Evolutionary conservation across 805 yeast genomes (phyloP).

Genomic region (Hyphopichia homilentoma): DNA sequence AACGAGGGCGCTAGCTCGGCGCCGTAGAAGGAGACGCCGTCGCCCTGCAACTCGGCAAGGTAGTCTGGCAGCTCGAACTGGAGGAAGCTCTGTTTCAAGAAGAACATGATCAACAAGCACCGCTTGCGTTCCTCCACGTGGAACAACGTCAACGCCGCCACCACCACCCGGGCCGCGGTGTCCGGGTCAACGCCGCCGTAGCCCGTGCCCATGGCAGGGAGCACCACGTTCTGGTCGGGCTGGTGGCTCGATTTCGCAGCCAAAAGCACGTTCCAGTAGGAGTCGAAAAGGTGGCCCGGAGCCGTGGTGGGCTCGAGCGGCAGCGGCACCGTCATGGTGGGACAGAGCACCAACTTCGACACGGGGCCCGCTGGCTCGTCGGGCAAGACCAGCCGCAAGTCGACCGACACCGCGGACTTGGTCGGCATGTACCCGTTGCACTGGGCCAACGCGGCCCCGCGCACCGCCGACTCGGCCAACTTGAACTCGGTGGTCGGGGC

Average conservation of each 20-base stretch:
- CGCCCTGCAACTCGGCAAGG: background rate
- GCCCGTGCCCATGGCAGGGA: conserved; percentile 28
- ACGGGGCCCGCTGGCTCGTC: too few species aligned
- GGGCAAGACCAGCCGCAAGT: conserved; percentile 7
- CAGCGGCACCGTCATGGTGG: conserved; percentile 28
- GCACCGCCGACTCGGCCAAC: conserved; percentile 12
- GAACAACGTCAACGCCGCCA: conserved; percentile 16
- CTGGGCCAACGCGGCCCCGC: conserved; percentile 10
- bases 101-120: conserved; percentile 3
- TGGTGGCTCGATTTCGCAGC: conserved; percentile 1
- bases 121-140: conserved; percentile 6
- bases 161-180: conserved; percentile 15
- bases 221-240: conserved; percentile 8
- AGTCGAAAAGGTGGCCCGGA: too few species aligned
- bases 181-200: conserved; percentile 16
- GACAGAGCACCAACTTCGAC: conserved; percentile 11
- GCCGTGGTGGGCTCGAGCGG: too few species aligned
- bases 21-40: background rate
- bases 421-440: conserved; percentile 17
- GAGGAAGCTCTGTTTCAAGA: background rate
- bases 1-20: background rate
- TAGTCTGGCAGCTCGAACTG: background rate
- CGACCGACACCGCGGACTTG: conserved; percentile 10
- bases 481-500: conserved; percentile 7
- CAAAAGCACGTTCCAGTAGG: conserved; percentile 18